Percentiles rank a stretch among this genome's conserved stretches.
These are phyloP conservation scores for Striga hermonthica DNA, from an alignment of 305 asterid species.

Conservation along the genomic window DNA sequence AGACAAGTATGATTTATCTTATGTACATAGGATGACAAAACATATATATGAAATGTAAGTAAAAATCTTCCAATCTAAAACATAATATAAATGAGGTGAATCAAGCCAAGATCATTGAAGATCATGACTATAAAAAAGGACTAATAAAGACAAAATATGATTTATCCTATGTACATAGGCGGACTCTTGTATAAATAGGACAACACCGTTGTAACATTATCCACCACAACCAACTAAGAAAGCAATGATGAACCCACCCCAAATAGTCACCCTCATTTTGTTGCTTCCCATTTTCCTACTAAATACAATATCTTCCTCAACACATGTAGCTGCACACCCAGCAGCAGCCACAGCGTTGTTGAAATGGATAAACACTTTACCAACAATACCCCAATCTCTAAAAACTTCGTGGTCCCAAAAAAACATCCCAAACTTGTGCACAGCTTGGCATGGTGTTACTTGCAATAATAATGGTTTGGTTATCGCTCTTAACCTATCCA, in stretches of 20 bases:
- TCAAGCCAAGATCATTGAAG: too few relatives aligned
- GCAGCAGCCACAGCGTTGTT: slow-evolving; percentile 45
- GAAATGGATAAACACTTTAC: slow-evolving; percentile 41
- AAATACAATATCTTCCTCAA: not conserved
- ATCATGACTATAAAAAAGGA: too few relatives aligned
- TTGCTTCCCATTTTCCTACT: slow-evolving; percentile 31
- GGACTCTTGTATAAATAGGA: too few relatives aligned
- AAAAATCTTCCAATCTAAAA: too few relatives aligned
- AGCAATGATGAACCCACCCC: slow-evolving; percentile 30
- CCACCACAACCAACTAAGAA: not conserved
- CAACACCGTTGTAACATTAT: not conserved
- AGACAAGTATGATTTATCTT: too few relatives aligned
- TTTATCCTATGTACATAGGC: too few relatives aligned
- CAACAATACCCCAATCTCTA: slow-evolving; percentile 35
- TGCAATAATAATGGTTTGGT: slow-evolving; percentile 45
- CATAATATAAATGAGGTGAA: too few relatives aligned
- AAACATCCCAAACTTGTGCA: slow-evolving; percentile 43
- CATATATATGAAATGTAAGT: too few relatives aligned
- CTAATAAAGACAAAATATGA: too few relatives aligned
- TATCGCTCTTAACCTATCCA: slow-evolving; percentile 41
- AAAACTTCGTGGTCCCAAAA: slow-evolving; percentile 47
- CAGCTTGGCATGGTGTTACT: slow-evolving; percentile 45
- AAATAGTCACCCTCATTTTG: slow-evolving; percentile 15
- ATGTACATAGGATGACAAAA: too few relatives aligned
- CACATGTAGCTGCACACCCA: slow-evolving; percentile 12